A percentile compares a stretch with the other conserved stretches of the same genome.
phyloP scores from a whole-genome alignment of 1,139 yeast species.

The Yamadazyma diddensiae region DNA sequence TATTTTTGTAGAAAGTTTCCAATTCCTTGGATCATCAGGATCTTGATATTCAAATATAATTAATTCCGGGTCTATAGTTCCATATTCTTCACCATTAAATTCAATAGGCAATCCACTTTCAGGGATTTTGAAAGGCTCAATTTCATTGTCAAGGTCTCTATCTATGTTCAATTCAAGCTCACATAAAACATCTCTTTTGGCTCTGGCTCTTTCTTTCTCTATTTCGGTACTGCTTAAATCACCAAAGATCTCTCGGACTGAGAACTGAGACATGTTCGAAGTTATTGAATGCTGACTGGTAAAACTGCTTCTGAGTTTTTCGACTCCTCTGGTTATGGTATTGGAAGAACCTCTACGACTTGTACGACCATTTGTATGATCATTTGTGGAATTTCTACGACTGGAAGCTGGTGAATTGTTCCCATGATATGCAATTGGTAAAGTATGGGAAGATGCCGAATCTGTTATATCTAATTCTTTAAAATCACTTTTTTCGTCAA shows the following conservation, averaged over 20 bases:
- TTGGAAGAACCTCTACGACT: conserved; percentile 13
- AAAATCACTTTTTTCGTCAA: background rate
- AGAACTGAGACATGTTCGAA: conserved; percentile 16
- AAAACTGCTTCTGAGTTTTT: conserved; percentile 9
- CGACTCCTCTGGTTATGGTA: conserved; percentile 16
- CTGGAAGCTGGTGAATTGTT: conserved; percentile 1
- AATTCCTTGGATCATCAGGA: conserved; percentile 41
- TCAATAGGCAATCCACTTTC: conserved; percentile 27
- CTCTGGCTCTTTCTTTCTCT: conserved; percentile 31
- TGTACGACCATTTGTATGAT: background rate
- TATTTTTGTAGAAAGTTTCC: conserved; percentile 28
- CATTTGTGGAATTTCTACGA: too few relatives aligned
- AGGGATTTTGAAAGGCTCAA: conserved; percentile 15
- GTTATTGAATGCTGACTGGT: conserved; percentile 11
- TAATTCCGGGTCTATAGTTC: conserved; percentile 40
- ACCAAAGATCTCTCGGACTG: conserved; percentile 36
- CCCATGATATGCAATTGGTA: conserved; percentile 12
- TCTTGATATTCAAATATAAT: conserved; percentile 39
- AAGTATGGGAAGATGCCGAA: conserved; percentile 8
- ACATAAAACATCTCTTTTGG: conserved; percentile 37
- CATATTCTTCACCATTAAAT: conserved; percentile 37
- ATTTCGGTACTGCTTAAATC: conserved; percentile 30
- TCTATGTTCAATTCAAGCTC: conserved; percentile 25
- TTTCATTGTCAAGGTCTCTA: conserved; percentile 5
- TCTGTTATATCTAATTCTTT: too few relatives aligned